A percentile compares a stretch with the other conserved stretches of the same genome.
phyloP scores from a whole-genome alignment of 2,329 filamentous ascomycete species.

The Sporothrix inflata region DNA sequence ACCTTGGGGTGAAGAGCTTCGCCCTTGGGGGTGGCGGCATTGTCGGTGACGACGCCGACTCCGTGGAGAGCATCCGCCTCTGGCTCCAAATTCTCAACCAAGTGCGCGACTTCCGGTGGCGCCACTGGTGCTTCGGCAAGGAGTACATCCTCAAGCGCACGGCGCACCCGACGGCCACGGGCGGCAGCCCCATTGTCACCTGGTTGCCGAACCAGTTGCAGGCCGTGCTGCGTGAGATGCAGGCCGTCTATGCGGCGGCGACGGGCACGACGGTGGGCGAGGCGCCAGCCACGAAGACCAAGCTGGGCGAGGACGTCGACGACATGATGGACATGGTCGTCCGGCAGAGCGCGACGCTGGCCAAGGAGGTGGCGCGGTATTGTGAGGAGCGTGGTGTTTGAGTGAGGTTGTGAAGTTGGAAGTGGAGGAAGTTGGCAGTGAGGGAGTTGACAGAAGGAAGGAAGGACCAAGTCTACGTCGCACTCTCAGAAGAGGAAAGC shows the following conservation, averaged over 20 bases:
- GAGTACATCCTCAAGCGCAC: slow-evolving; percentile 84
- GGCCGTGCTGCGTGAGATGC: slow-evolving; percentile 74
- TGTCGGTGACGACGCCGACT: slow-evolving; percentile 36
- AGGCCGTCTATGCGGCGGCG: slow-evolving; percentile 55
- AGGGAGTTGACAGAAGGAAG: slow-evolving; percentile 9
- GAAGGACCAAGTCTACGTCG: not conserved
- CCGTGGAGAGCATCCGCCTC: slow-evolving; percentile 57
- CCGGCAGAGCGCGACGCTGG: slow-evolving; percentile 66
- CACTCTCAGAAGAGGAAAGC: not conserved
- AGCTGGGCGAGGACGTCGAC: slow-evolving; percentile 51
- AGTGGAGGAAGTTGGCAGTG: not conserved
- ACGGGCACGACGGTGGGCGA: slow-evolving; percentile 38
- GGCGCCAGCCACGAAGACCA: slow-evolving; percentile 23
- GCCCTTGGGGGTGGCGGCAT: slow-evolving; percentile 47
- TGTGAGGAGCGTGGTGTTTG: slow-evolving; percentile 63
- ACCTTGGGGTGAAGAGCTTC: slow-evolving; percentile 61
- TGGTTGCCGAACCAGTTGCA: slow-evolving; percentile 82
- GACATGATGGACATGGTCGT: slow-evolving; percentile 70
- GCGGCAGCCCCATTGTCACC: slow-evolving; percentile 79
- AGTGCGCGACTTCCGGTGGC: slow-evolving; percentile 79
- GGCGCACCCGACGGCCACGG: slow-evolving; percentile 75
- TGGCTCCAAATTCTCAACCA: slow-evolving; percentile 72
- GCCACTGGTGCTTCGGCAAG: slow-evolving; percentile 83
- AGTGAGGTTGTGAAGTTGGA: not conserved
- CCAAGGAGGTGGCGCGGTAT: slow-evolving; percentile 76